phyloP scores from a whole-genome alignment of 148 eudicot genomes.

The Fagopyrum tataricum region DNA sequence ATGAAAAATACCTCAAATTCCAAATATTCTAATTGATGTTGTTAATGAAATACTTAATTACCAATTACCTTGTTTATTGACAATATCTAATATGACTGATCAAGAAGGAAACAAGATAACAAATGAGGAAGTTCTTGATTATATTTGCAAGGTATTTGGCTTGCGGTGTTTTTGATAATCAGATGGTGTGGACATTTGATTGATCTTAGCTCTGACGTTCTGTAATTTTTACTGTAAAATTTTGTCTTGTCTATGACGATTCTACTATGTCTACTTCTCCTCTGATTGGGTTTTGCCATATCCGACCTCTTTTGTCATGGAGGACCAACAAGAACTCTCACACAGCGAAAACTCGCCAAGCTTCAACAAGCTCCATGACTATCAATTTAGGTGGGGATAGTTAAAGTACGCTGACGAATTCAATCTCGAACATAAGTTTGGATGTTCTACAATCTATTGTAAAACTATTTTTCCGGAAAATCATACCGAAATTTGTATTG shows the following conservation, averaged over 20 bases:
- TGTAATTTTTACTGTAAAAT: neutral
- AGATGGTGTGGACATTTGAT: neutral
- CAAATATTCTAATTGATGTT: neutral
- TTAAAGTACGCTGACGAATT: no score
- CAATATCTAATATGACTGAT: slow-evolving; percentile 93
- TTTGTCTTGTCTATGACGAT: slow-evolving; percentile 77
- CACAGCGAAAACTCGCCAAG: no score
- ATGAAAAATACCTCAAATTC: slow-evolving; percentile 32
- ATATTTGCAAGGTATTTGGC: slow-evolving; percentile 50
- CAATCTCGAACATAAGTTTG: no score
- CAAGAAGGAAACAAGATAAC: slow-evolving; percentile 82
- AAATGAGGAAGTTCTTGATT: slow-evolving; percentile 65
- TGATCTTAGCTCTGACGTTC: neutral
- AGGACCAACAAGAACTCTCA: no score
- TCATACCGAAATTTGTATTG: no score
- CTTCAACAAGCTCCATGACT: no score
- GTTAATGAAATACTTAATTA: slow-evolving; percentile 13
- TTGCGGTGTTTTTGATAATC: neutral
- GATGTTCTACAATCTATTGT: no score
- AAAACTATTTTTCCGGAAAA: no score
- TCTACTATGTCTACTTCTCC: no score
- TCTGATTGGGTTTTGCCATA: no score
- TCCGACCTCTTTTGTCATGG: no score
- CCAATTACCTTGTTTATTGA: neutral
- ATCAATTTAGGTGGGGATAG: no score